Percentiles rank a stretch among this genome's conserved stretches.
Conservation (phyloP, 345 rosid genomes). For the Ceriops tagal region DNA sequence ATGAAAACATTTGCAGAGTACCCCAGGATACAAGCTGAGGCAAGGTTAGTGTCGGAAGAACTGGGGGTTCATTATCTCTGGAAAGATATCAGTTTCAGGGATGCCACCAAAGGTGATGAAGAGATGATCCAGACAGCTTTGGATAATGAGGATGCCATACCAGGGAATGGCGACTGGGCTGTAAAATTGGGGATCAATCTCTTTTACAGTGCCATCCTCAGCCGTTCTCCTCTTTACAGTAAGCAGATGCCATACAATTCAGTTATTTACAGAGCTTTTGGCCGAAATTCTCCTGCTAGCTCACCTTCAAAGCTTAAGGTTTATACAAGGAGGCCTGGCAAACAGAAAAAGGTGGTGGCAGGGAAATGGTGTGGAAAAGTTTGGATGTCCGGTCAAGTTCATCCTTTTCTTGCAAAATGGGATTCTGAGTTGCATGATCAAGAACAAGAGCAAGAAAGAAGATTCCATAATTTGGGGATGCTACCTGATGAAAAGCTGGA, state of each 20-base stretch:
- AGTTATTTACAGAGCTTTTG: constrained; percentile 77
- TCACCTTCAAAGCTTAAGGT: constrained; percentile 41
- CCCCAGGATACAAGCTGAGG: constrained; percentile 79
- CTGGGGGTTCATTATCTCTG: constrained; percentile 53
- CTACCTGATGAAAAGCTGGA: constrained; percentile 45
- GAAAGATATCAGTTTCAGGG: constrained; percentile 55
- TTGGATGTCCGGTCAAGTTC: constrained; percentile 99
- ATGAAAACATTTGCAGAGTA: constrained; percentile 59
- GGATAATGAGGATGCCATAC: constrained; percentile 74
- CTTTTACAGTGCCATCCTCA: constrained; percentile 76
- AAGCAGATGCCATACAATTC: constrained; percentile 98
- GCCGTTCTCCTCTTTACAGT: constrained; percentile 77
- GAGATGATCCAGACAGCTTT: constrained; percentile 58
- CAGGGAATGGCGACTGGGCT: constrained; percentile 89
- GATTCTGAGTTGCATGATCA: constrained; percentile 58
- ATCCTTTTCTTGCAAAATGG: constrained; percentile 54
- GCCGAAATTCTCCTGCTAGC: constrained; percentile 60
- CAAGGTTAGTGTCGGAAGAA: constrained; percentile 69
- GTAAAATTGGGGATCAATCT: constrained; percentile 87
- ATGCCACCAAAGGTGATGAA: constrained; percentile 65
- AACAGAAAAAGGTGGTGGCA: constrained; percentile 74
- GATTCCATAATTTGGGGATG: constrained; percentile 27
- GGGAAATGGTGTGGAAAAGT: constrained; percentile 99
- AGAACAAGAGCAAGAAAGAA: constrained; percentile 38
- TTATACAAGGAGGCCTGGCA: constrained; percentile 46